Conservation (phyloP, 148 eudicot genomes). For the Fallopia convolvulus region DNA sequence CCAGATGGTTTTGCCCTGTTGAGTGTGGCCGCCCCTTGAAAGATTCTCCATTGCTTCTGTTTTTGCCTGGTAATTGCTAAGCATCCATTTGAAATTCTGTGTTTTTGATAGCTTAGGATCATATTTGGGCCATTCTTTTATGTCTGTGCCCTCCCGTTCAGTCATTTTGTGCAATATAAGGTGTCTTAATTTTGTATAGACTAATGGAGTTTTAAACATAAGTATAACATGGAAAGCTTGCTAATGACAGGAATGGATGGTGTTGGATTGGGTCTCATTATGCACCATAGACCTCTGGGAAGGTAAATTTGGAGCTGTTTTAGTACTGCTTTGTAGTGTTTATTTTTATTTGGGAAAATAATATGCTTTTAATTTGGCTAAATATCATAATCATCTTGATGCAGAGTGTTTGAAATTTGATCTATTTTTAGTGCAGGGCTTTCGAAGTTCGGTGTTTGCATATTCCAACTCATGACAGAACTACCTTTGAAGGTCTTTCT, state of each 20-base stretch:
- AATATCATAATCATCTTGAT: neutral
- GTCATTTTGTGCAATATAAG: no score
- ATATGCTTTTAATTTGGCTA: neutral
- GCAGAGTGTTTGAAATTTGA: neutral
- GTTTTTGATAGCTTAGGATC: neutral
- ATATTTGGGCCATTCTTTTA: neutral
- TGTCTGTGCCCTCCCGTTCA: no score
- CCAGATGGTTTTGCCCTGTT: constrained; percentile 87
- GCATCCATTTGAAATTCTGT: constrained; percentile 1
- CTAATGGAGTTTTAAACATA: neutral
- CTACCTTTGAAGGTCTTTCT: constrained; percentile 73
- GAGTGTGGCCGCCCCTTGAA: constrained; percentile 62
- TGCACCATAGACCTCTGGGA: constrained; percentile 84
- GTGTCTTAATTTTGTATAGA: neutral
- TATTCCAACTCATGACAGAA: constrained; percentile 79
- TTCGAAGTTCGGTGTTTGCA: constrained; percentile 88
- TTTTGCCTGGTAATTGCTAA: constrained; percentile 72
- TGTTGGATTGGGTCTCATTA: constrained; percentile 78
- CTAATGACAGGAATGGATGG: constrained; percentile 74
- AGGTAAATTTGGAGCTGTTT: constrained; percentile 38
- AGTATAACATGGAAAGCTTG: neutral
- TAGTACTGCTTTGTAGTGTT: neutral
- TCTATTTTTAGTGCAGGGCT: constrained; percentile 45
- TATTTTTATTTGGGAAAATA: neutral
- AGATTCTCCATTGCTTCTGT: constrained; percentile 74